Base-by-base conservation (phyloP, 768 basidiomycete genomes). In the Mycena albidolilacea region DNA sequence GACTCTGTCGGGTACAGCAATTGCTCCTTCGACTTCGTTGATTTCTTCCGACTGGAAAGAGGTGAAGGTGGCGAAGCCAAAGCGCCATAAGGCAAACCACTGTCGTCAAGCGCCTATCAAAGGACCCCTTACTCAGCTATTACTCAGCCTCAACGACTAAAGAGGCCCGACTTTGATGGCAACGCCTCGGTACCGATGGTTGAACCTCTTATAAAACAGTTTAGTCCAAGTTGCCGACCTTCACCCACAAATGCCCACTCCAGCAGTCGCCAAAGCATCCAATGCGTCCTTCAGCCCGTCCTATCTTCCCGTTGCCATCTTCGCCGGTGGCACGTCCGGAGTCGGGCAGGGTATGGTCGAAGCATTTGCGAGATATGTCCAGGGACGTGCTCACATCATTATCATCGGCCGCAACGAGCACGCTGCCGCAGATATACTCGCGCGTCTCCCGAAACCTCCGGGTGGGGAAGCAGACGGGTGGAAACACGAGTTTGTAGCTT, bases 341-440 rank as follows among this genome's bases (percentile, higher is more conserved):
- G 75, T 77, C 5, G 85, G 85, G n/a, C 78, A 80, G 50, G 83
- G 78, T 15, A 80, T 79, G 65, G 82, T 82, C 0, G 76, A 80
- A 64, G 77, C 80, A 7, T 83, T 85, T 65, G 83, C 83, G 5
- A 75, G 77, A 15, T 77, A 82, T 72, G 79, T 82, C 12, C 75
- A 81, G 39, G 83, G 84, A 17, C 79, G 82, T 71, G 80, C 82
- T 37, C 82, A 84, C 67, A 84, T 85, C 74, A 78, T 85, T 64
- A 73, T 85, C 64, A 74, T 81, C 57, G 84, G 84, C 11, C 79
- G 83, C 50, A 84, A 83, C 77, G 76, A 80, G 59, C 74, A 73
- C 38, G 82, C 83, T 30, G 84, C 82, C 1, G 78, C 82, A 39
- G 63, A 73, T 11, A 77, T 82, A 74, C 79, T 85, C 69, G 79